Percentiles rank a stretch among this genome's conserved stretches.
Conservation (phyloP, 2,329 filamentous ascomycete genomes). For the Fusarium begoniae region DNA sequence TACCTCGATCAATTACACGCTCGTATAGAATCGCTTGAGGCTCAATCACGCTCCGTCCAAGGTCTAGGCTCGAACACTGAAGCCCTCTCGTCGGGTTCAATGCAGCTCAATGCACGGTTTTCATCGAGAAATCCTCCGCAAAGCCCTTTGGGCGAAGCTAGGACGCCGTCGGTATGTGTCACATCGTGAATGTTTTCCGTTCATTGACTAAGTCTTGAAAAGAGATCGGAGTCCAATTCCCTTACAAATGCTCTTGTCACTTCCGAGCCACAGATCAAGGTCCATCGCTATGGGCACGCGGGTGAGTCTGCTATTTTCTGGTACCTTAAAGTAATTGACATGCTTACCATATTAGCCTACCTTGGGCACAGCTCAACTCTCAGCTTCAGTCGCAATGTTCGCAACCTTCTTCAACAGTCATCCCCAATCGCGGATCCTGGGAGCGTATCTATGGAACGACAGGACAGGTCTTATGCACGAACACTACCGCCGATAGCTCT, state of each 20-base stretch:
- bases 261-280: slow-evolving; percentile 33
- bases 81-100: too few relatives aligned
- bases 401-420: slow-evolving; percentile 31
- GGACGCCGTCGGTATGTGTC: not conserved
- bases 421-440: slow-evolving; percentile 16
- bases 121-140: not conserved
- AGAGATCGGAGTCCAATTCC: not conserved
- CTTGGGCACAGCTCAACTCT: slow-evolving; percentile 34
- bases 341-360: slow-evolving; percentile 18
- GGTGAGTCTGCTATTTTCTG: not conserved
- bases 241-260: slow-evolving; percentile 30
- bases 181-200: not conserved
- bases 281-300: slow-evolving; percentile 30
- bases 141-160: not conserved
- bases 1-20: slow-evolving; percentile 31
- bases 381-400: slow-evolving; percentile 31
- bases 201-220: not conserved
- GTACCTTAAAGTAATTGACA: too few relatives aligned
- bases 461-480: slow-evolving; percentile 27
- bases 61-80: not conserved
- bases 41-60: not conserved
- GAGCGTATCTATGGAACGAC: slow-evolving; percentile 22
- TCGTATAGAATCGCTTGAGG: slow-evolving; percentile 25
- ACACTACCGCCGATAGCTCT: slow-evolving; percentile 19
- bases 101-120: not conserved